These are phyloP conservation scores for Verticillium nubilum DNA, from an alignment of 2,329 filamentous ascomycete species.

Conservation along the genomic window DNA sequence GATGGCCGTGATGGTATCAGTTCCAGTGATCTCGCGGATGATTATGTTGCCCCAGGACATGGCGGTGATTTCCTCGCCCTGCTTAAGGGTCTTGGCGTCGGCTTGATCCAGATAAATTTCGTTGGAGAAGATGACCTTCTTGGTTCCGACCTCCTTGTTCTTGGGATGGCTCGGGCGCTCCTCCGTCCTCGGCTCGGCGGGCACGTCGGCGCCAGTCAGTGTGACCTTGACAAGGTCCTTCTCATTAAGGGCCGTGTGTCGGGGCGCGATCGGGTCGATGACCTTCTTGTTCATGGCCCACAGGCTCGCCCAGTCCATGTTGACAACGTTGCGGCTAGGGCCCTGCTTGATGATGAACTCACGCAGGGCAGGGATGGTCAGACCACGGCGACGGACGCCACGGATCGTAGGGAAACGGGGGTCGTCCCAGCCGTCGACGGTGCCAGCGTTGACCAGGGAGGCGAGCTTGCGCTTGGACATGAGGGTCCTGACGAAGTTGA, in stretches of 20 bases:
- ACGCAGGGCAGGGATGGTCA: conserved; percentile 72
- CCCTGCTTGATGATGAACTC: conserved; percentile 84
- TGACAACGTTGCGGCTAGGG: conserved; percentile 76
- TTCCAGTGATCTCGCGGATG: conserved; percentile 59
- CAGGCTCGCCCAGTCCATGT: conserved; percentile 75
- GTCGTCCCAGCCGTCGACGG: conserved; percentile 81
- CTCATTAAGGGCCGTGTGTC: conserved; percentile 67
- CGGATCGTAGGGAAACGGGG: conserved; percentile 82
- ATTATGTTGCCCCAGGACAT: conserved; percentile 96
- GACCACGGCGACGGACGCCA: conserved; percentile 70
- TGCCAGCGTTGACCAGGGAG: conserved; percentile 71
- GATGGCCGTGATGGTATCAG: conserved; percentile 59
- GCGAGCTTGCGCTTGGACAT: conserved; percentile 83
- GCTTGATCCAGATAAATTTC: conserved; percentile 79
- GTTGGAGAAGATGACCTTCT: conserved; percentile 76
- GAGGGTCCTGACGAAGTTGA: conserved; percentile 80
- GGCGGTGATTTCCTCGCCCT: conserved; percentile 86
- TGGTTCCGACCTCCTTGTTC: conserved; percentile 77
- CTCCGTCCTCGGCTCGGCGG: conserved; percentile 56
- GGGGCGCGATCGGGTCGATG: conserved; percentile 70
- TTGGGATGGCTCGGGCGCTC: conserved; percentile 86
- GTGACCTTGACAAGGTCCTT: conserved; percentile 67
- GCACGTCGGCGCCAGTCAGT: conserved; percentile 63
- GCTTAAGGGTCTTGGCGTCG: conserved; percentile 74
- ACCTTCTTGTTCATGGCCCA: conserved; percentile 76